phyloP scores from a whole-genome alignment of 2,329 filamentous ascomycete genomes.

The Ophiostoma sp. region DNA sequence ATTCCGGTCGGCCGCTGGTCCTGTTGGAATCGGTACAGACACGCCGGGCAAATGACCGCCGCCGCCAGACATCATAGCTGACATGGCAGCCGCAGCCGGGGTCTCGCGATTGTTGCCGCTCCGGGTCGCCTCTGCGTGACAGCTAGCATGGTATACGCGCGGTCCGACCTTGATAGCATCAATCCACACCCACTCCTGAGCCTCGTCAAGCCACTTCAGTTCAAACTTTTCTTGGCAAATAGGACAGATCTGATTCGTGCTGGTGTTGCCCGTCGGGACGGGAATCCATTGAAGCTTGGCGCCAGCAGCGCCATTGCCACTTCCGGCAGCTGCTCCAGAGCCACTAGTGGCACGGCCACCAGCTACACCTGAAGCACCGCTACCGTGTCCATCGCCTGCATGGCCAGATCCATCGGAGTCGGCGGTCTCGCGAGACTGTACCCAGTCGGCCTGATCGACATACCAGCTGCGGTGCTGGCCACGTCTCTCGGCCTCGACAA shows the following conservation, averaged over 20 bases:
- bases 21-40: conserved; percentile 18
- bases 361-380: not conserved
- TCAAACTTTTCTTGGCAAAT: conserved; percentile 96
- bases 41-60: conserved; percentile 6
- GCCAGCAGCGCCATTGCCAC: conserved; percentile 37
- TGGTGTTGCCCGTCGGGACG: conserved; percentile 71
- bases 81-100: conserved; percentile 25
- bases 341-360: not conserved
- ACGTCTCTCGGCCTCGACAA: conserved; percentile 76
- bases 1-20: conserved; percentile 17
- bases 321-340: conserved; percentile 21
- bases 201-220: conserved; percentile 84
- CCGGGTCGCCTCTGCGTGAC: conserved; percentile 74
- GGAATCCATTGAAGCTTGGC: conserved; percentile 66
- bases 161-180: conserved; percentile 74
- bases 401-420: conserved; percentile 52
- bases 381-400: conserved; percentile 27
- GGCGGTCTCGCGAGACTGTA: conserved; percentile 73
- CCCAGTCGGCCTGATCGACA: conserved; percentile 88
- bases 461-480: conserved; percentile 94
- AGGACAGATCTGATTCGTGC: conserved; percentile 74
- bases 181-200: conserved; percentile 95
- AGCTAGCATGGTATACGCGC: conserved; percentile 84
- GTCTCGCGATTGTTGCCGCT: conserved; percentile 42
- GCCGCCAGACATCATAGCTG: conserved; percentile 20